These are phyloP conservation scores for Candida nitratophila DNA, from an alignment of 805 yeast genomes.

Conservation along the genomic window DNA sequence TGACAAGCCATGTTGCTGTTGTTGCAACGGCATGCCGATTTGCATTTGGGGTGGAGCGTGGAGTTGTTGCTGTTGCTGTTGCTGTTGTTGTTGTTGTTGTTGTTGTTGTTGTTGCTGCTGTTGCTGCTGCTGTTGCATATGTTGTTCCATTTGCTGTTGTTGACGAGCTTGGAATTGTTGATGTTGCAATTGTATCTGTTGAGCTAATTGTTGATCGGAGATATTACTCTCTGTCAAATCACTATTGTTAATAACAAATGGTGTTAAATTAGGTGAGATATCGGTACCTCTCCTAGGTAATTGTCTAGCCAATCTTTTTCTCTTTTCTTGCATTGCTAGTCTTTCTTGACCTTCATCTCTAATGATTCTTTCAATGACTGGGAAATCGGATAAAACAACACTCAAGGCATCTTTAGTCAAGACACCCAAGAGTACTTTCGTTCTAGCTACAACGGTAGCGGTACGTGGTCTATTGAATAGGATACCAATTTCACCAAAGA, in stretches of 20 bases:
- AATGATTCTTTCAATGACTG: slow-evolving; percentile 57
- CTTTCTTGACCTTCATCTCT: slow-evolving; percentile 78
- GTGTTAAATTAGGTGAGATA: slow-evolving; percentile 25
- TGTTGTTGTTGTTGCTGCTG: background rate
- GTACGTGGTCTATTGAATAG: slow-evolving; percentile 70
- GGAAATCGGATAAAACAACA: slow-evolving; percentile 53
- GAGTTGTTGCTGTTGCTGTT: background rate
- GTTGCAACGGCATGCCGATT: background rate
- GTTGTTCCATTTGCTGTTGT: background rate
- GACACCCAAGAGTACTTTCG: slow-evolving; percentile 61
- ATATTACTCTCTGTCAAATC: background rate
- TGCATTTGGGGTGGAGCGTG: background rate
- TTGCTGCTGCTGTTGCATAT: background rate
- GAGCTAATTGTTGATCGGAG: background rate
- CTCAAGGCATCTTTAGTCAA: slow-evolving; percentile 58
- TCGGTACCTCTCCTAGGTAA: slow-evolving; percentile 3
- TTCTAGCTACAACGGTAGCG: slow-evolving; percentile 68
- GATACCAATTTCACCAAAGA: slow-evolving; percentile 77
- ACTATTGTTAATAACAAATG: background rate
- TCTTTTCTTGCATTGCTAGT: slow-evolving; percentile 61
- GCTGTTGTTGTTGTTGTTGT: background rate
- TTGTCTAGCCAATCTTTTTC: slow-evolving; percentile 29
- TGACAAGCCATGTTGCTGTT: background rate
- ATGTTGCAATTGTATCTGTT: background rate
- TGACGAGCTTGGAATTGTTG: background rate